Evolutionary conservation across 192 early-diverging fungal genomes (phyloP), one percentile per base, ranked within the genome.

Genomic region (Dimargaris xerosporica): DNA sequence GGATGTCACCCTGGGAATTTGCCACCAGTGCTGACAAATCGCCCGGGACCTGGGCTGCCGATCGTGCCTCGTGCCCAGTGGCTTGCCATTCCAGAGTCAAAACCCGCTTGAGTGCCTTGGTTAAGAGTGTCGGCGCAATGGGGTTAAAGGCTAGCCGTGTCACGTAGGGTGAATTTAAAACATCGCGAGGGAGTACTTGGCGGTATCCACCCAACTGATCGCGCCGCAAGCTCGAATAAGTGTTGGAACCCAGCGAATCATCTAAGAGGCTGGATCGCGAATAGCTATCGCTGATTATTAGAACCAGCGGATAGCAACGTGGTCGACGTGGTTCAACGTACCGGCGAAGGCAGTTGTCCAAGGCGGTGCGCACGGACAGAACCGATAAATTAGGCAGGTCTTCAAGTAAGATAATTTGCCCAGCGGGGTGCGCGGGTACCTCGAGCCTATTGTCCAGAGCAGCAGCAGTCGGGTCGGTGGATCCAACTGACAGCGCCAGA

Each of bases 91-190:
- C 71, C 34, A 51, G 34, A 12, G 47, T 66, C 17, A 79, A 63
- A 11, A 84, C 65, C 12, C 69, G 71, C 46, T 67, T 70, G 21
- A 85, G 71, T 0, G 75, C 82, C 69, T 82, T 82, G 25, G 70
- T 72, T 46, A 82, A 72, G 44, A 84, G 73, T 5, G 82, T 84
- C 10, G 72, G 71, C n/a, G 83, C 83, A 31, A 84, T 76, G 0
- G 82, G 79, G 16, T 80, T 80, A 56, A 85, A 85, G 42, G 73
- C 74, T 39, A 66, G 69, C 29, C 63, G 54, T 51, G 71, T 74
- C 42, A 72, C 69, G 46, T 47, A 68, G 12, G 59, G 26, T 28
- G 68, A 70, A 28, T 66, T 50, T 55, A 65, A 61, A 19, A 72
- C 64, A 0, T 67, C 63, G 21, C 63, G 23, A 1, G 71, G 71